Percentiles rank a stretch among this genome's conserved stretches.
Evolutionary conservation across 352 stramenopile species (phyloP).

Genomic region (Peronospora belbahrii): DNA sequence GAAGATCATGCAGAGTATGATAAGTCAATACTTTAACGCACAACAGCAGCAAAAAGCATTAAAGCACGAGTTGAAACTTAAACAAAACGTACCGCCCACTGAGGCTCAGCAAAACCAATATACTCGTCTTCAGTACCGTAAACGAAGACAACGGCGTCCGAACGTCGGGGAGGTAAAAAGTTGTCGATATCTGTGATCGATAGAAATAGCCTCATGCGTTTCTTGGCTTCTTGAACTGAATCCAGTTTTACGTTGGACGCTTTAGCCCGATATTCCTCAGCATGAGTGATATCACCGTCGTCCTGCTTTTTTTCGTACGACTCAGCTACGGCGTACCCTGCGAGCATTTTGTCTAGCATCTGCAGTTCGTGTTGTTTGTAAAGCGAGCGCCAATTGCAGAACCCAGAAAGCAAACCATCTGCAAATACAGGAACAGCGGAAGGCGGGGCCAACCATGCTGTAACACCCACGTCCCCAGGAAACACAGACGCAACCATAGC

Average conservation of each 20-base stretch:
- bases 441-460: conserved; percentile 63
- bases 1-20: background rate
- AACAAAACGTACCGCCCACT: conserved; percentile 40
- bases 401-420: conserved; percentile 62
- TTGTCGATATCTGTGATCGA: conserved; percentile 83
- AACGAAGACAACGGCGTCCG: conserved; percentile 69
- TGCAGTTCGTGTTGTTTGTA: conserved; percentile 63
- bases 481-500: conserved; percentile 72
- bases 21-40: background rate
- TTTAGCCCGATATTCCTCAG: background rate
- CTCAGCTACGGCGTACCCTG: conserved; percentile 25
- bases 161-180: conserved; percentile 49
- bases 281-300: background rate
- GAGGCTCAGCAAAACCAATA: conserved; percentile 47
- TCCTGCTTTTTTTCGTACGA: conserved; percentile 21
- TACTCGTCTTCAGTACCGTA: conserved; percentile 75
- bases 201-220: conserved; percentile 66
- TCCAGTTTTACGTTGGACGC: conserved; percentile 18
- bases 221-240: conserved; percentile 61
- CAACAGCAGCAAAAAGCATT: background rate
- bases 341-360: conserved; percentile 63
- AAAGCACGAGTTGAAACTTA: background rate
- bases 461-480: conserved; percentile 52
- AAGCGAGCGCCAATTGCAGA: conserved; percentile 67
- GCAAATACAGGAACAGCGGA: conserved; percentile 68